Evolutionary conservation across 768 basidiomycete species (phyloP), one percentile per base, ranked within the genome.

Genomic region (Sporobolomyces roseus): DNA sequence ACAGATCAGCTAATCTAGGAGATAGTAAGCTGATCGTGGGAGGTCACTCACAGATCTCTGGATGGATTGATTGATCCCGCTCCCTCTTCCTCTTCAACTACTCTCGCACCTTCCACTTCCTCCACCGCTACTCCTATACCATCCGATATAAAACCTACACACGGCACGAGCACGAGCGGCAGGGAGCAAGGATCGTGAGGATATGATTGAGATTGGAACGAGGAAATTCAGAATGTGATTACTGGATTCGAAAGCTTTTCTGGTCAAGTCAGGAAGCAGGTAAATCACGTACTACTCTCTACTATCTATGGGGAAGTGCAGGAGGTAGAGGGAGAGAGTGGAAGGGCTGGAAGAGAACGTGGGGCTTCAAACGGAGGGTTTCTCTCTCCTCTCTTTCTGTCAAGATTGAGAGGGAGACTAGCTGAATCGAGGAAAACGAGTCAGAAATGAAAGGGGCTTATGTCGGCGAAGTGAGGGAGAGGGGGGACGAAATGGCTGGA

Each of bases 191-290:
- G 16, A 41, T 33, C 33, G 27, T 21, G n/a, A 33, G 4, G 17
- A 49, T n/a, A 45, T 43, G 52, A 60, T 32, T 46, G 41, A 5
- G 61, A 25, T 14, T 35, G 68, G 29, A 66, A 72, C 16, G 35
- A 55, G 3, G 71, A 72, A 23, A 45, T 72, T 6, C 19, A 54
- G 50, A 66, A 23, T 43, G 66, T 72, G n/a, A 59, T 72, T 35
- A 32, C 36, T 12, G 71, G 71, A 13, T 55, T 72, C 6, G 61
- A 61, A 0, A 66, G 64, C 50, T 72, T 72, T 27, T 72, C 66
- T 66, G 71, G 71, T 12, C 53, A 65, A 27, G 67, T 72, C 19
- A 48, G 64, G 45, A 72, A 72, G 56, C 71, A 72, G 65, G 71
- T 72, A 33, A 52, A 66, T 29, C 4, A 32, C n/a, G 16, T 12